Evolutionary conservation across 2,329 filamentous ascomycete genomes (phyloP).

Genomic region (Pseudogymnoascus sp.): DNA sequence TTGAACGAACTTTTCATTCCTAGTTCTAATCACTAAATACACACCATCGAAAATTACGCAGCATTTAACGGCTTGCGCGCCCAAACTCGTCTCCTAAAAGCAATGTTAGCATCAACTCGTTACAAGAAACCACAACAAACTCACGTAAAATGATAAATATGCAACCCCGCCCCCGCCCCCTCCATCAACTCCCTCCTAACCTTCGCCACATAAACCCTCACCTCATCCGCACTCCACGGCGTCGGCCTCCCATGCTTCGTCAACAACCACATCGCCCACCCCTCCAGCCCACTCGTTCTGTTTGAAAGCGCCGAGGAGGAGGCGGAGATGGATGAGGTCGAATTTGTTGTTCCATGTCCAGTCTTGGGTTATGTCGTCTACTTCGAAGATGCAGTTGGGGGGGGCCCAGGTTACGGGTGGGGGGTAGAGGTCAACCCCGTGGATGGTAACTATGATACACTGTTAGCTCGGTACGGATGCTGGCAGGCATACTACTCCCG

Average conservation of each 20-base stretch:
- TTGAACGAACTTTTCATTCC: too few species aligned
- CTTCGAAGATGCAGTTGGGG: conserved; percentile 21
- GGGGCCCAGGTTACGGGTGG: conserved; percentile 17
- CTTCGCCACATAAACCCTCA: conserved; percentile 19
- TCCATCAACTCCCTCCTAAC: conserved; percentile 19
- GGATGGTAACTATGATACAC: conserved; percentile 13
- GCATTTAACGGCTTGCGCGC: not conserved
- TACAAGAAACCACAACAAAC: not conserved
- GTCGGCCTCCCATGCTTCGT: conserved; percentile 21
- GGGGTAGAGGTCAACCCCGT: conserved; percentile 22
- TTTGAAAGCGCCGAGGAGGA: conserved; percentile 16
- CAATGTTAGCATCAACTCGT: not conserved
- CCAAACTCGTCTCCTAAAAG: not conserved
- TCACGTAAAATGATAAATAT: conserved; percentile 2
- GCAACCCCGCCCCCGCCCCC: not conserved
- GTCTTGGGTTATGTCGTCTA: conserved; percentile 25
- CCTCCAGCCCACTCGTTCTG: conserved; percentile 20
- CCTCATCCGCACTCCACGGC: conserved; percentile 21
- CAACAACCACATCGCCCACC: conserved; percentile 25
- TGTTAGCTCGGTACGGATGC: not conserved
- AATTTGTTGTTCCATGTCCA: conserved; percentile 40
- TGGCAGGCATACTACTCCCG: not conserved
- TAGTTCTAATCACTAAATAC: not conserved
- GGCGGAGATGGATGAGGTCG: conserved; percentile 33
- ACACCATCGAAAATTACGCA: not conserved